phyloP scores from a whole-genome alignment of 1,139 yeast species.

The Kurtzmaniella quercitrusa region DNA sequence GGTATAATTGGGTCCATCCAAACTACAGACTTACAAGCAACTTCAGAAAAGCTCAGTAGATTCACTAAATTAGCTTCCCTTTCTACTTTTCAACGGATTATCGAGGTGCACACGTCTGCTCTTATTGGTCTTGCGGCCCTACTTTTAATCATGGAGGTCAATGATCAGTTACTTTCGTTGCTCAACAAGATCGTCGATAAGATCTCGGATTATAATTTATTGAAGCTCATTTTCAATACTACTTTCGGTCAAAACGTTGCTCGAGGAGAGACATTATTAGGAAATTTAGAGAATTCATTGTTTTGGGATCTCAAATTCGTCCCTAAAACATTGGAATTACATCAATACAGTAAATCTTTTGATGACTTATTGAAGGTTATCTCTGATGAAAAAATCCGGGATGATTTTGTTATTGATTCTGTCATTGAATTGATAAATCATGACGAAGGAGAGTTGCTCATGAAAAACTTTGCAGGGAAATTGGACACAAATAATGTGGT shows the following conservation, averaged over 20 bases:
- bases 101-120: constrained; percentile 21
- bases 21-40: constrained; percentile 3
- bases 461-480: constrained; percentile 19
- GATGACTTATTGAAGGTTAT: constrained; percentile 20
- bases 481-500: constrained; percentile 16
- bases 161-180: constrained; percentile 22
- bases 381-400: constrained; percentile 12
- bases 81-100: constrained; percentile 23
- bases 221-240: constrained; percentile 25
- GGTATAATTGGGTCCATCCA: constrained; percentile 18
- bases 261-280: constrained; percentile 15
- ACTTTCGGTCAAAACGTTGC: constrained; percentile 13
- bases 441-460: constrained; percentile 22
- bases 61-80: constrained; percentile 21
- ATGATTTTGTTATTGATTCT: constrained; percentile 24
- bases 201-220: constrained; percentile 20
- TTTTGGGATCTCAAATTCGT: constrained; percentile 17
- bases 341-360: constrained; percentile 22
- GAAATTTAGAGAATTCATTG: constrained; percentile 19
- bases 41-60: constrained; percentile 10
- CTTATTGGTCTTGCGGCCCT: constrained; percentile 23
- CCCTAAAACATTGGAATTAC: background rate
- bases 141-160: constrained; percentile 29
- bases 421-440: constrained; percentile 30
- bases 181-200: constrained; percentile 23